Conservation (phyloP, 139 green algal species). For the Chlamydomonas applanata region DNA sequence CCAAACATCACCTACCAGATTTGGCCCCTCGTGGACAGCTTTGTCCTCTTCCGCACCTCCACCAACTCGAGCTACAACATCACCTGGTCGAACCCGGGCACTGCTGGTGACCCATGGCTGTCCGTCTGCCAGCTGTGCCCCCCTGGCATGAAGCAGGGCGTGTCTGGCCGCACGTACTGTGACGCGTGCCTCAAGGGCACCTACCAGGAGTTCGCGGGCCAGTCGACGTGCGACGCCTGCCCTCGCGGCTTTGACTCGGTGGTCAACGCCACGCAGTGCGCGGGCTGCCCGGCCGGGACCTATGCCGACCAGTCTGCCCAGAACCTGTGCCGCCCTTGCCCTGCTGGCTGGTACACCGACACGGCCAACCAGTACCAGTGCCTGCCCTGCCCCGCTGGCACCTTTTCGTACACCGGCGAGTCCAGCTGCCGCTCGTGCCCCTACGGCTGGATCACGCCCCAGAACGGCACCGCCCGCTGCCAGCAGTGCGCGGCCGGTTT, state of each 20-base stretch:
- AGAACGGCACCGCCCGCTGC: conserved; percentile 5
- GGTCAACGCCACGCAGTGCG: background rate
- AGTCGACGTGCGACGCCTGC: background rate
- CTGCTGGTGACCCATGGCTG: background rate
- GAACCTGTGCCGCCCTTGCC: background rate
- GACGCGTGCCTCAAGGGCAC: background rate
- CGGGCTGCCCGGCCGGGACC: background rate
- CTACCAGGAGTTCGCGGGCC: background rate
- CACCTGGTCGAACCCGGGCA: background rate
- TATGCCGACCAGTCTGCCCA: background rate
- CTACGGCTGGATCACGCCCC: background rate
- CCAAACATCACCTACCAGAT: background rate
- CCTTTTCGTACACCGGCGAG: background rate
- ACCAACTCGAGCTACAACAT: background rate
- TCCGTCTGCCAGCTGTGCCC: background rate
- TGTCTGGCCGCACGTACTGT: background rate
- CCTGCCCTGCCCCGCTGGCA: background rate
- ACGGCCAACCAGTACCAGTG: background rate
- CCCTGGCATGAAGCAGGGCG: background rate
- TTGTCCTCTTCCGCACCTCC: background rate
- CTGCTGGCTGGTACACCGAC: conserved; percentile 3
- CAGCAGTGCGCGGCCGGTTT: background rate
- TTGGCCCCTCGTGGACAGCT: background rate
- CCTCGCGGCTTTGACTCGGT: background rate
- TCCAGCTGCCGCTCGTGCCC: background rate